phyloP scores from a whole-genome alignment of 2,329 filamentous ascomycete genomes.

The Hypoxylon sp. region DNA sequence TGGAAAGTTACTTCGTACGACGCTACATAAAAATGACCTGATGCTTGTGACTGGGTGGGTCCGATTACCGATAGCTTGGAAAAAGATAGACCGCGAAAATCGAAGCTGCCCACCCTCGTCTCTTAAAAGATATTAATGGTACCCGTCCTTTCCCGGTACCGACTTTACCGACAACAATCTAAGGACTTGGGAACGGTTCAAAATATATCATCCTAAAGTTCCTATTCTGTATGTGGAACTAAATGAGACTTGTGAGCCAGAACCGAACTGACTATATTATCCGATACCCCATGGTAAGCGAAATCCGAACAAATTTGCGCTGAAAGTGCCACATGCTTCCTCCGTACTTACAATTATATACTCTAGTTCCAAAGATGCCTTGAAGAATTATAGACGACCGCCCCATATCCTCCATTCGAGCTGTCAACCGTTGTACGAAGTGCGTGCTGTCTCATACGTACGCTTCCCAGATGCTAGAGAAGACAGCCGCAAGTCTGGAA shows the following conservation, averaged over 20 bases:
- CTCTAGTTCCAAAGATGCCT: conserved; percentile 30
- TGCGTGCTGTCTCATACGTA: conserved; percentile 22
- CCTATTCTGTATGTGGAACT: conserved; percentile 1
- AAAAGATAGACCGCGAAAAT: conserved; percentile 18
- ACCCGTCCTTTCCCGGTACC: background rate
- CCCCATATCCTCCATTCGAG: conserved; percentile 3
- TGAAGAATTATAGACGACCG: background rate
- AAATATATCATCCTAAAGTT: background rate
- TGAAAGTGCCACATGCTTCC: background rate
- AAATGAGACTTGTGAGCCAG: background rate
- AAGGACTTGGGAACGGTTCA: background rate
- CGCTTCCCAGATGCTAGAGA: conserved; percentile 67
- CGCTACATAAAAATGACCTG: conserved; percentile 15
- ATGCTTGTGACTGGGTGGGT: conserved; percentile 32
- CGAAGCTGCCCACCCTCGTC: conserved; percentile 12
- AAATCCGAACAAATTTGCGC: conserved; percentile 9
- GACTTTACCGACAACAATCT: background rate
- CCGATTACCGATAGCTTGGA: conserved; percentile 30
- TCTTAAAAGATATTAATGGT: background rate
- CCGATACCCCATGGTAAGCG: background rate
- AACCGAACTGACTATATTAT: background rate
- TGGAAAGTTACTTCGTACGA: conserved; percentile 2
- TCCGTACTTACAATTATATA: conserved; percentile 4
- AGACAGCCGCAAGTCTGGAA: conserved; percentile 70
- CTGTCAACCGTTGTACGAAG: conserved; percentile 22